A percentile compares a stretch with the other conserved stretches of the same genome.
Conservation (phyloP, 495 filamentous ascomycete species). For the Tuber magnatum region DNA sequence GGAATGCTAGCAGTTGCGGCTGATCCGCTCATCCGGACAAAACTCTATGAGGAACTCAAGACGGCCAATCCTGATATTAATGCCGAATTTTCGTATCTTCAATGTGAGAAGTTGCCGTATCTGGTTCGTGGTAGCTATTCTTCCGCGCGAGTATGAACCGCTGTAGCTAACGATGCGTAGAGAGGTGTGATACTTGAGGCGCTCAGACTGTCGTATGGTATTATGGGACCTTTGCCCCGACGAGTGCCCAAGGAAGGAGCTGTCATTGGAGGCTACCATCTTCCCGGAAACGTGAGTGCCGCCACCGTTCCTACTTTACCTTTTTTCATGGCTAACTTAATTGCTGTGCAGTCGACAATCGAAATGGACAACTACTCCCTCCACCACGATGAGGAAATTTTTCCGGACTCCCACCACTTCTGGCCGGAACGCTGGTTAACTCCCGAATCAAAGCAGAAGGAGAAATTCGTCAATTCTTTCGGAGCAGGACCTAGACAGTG, state of each 20-base stretch:
- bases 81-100: slow-evolving; percentile 11
- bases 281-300: slow-evolving; percentile 33
- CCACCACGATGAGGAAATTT: slow-evolving; percentile 45
- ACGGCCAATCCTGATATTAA: slow-evolving; percentile 19
- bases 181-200: slow-evolving; percentile 20
- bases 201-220: slow-evolving; percentile 18
- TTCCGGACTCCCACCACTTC: slow-evolving; percentile 44
- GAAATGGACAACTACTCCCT: slow-evolving; percentile 35
- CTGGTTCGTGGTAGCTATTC: slow-evolving; percentile 15
- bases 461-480: slow-evolving; percentile 46
- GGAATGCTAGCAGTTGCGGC: slow-evolving; percentile 40
- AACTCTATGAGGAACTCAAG: slow-evolving; percentile 41
- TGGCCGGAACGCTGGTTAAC: slow-evolving; percentile 46
- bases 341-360: slow-evolving; percentile 15
- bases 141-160: background rate
- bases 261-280: slow-evolving; percentile 29
- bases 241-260: slow-evolving; percentile 39
- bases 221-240: slow-evolving; percentile 22
- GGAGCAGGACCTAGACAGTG: slow-evolving; percentile 45
- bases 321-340: background rate
- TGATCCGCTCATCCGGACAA: slow-evolving; percentile 24
- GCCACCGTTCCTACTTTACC: background rate
- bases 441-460: slow-evolving; percentile 37
- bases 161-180: slow-evolving; percentile 5
- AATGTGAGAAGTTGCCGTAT: slow-evolving; percentile 43